Base-by-base conservation (phyloP, 441 rosid species). In the Flueggea neowawraea region DNA sequence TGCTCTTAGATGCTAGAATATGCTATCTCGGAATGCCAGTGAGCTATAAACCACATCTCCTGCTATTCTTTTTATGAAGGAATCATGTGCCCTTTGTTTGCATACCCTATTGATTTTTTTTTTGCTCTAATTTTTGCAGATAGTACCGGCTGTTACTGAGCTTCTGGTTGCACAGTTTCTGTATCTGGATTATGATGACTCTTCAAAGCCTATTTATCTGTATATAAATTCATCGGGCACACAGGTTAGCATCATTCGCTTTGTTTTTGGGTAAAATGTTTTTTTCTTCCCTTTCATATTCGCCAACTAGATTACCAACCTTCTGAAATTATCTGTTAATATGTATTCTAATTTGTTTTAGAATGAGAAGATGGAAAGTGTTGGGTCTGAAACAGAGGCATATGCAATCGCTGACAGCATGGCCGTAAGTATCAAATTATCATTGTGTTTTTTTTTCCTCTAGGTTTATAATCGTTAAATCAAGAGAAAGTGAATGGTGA, bases 321-420 rank as follows among this genome's bases (percentile, higher is more conserved):
- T 31, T 59, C 48, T 15, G 8, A 49, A 16, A 44, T 54, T 64
- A 43, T 52, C 12, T 54, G 54, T 53, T 58, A 7, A 68, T 68
- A 39, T 64, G n/a, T n/a, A n/a, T n/a, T n/a, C 44, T 64, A 45
- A 53, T 63, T 53, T 57, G 44, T 57, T 81, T 61, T 73, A 93
- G 98, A 77, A 90, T 80, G 91, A 84, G 72, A 84, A 87, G 76
- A 81, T 69, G 84, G 89, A 93, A 73, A 79, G 83, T 52, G 97
- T 92, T 74, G 98, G 95, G 52, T 80, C 96, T 51, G 98, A 93
- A 74, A 82, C 90, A 4, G 98, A 88, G 62, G 97, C 97, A 65
- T 93, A 75, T 82, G 95, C 93, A 47, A 88, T 93, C 59, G 97
- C 90, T 61, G 98, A 90, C 61, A 66, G 74, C 12, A 93, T 90